A percentile compares a stretch with the other conserved stretches of the same genome.
Evolutionary conservation across 2,329 filamentous ascomycete species (phyloP).

Genomic region (Aspergillus persii): DNA sequence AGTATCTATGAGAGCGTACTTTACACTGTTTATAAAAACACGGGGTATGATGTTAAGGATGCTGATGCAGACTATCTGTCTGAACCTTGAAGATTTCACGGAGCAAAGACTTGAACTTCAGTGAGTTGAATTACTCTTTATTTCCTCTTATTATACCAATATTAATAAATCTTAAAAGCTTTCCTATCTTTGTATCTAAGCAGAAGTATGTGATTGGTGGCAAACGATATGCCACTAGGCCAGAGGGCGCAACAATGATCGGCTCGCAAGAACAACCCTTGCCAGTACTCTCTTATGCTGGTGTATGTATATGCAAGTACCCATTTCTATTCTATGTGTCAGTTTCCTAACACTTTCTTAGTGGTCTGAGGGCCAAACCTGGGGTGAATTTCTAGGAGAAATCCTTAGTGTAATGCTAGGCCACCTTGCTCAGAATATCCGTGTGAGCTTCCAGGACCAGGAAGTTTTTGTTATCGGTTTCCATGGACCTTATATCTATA

Average conservation of each 20-base stretch:
- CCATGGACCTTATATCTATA: neutral
- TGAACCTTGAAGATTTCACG: neutral
- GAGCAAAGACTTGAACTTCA: too few species aligned
- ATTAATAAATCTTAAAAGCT: neutral
- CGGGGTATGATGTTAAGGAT: neutral
- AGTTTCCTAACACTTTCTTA: neutral
- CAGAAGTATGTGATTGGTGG: conserved; percentile 2
- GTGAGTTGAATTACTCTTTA: too few species aligned
- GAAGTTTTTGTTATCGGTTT: conserved; percentile 7
- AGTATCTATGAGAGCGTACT: neutral
- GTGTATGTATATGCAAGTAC: neutral
- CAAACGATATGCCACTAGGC: neutral
- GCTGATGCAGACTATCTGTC: neutral
- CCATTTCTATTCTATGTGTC: neutral
- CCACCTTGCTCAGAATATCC: conserved; percentile 8
- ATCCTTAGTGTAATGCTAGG: conserved; percentile 11
- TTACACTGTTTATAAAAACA: neutral
- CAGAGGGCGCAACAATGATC: neutral
- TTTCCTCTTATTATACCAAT: neutral
- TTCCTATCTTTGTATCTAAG: neutral
- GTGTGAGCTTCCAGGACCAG: neutral
- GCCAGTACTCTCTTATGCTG: conserved; percentile 4
- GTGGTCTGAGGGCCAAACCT: conserved; percentile 10
- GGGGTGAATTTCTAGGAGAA: conserved; percentile 1
- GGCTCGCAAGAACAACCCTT: neutral